A percentile compares a stretch with the other conserved stretches of the same genome.
Conservation (phyloP, 768 basidiomycete species). For the Epithele typhae region DNA sequence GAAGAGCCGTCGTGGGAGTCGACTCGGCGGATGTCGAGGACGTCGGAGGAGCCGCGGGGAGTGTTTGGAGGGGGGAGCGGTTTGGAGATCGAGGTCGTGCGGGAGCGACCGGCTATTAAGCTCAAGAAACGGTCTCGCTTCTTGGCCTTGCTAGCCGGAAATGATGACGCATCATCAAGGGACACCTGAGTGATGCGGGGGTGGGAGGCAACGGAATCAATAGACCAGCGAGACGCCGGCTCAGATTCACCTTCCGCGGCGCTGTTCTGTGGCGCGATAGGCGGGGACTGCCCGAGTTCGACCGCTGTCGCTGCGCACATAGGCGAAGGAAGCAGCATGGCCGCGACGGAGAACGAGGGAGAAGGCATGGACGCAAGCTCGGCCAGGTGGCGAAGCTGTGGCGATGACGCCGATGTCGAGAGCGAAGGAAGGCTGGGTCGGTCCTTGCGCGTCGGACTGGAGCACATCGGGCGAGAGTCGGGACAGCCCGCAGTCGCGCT, state of each 20-base stretch:
- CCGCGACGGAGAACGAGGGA: slow-evolving; percentile 8
- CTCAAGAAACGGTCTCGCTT: slow-evolving; percentile 26
- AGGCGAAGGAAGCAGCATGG: slow-evolving; percentile 8
- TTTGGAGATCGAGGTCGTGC: slow-evolving; percentile 23
- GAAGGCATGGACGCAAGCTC: slow-evolving; percentile 20
- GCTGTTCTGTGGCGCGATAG: slow-evolving; percentile 1
- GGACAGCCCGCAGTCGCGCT: slow-evolving; percentile 8
- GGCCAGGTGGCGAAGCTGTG: slow-evolving; percentile 22
- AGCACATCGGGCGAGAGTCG: slow-evolving; percentile 7
- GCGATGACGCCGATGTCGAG: slow-evolving; percentile 21
- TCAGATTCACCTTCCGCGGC: slow-evolving; percentile 3
- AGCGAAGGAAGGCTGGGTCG: slow-evolving; percentile 21
- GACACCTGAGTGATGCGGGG: slow-evolving; percentile 14
- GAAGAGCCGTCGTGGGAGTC: slow-evolving; percentile 11
- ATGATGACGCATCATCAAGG: slow-evolving; percentile 14
- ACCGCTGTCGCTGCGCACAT: slow-evolving; percentile 9
- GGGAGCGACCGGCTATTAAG: slow-evolving; percentile 23
- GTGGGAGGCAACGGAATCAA: slow-evolving; percentile 22
- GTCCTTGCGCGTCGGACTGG: slow-evolving; percentile 12
- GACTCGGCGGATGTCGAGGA: slow-evolving; percentile 16
- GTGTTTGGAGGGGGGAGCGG: slow-evolving; percentile 15
- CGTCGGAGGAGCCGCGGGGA: slow-evolving; percentile 14
- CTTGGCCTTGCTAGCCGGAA: slow-evolving; percentile 13
- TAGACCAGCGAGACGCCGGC: slow-evolving; percentile 25
- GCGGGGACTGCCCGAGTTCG: slow-evolving; percentile 4